Evolutionary conservation across 805 yeast species (phyloP), one percentile per base, ranked within the genome.

Genomic region (Debaryomyces castellii): DNA sequence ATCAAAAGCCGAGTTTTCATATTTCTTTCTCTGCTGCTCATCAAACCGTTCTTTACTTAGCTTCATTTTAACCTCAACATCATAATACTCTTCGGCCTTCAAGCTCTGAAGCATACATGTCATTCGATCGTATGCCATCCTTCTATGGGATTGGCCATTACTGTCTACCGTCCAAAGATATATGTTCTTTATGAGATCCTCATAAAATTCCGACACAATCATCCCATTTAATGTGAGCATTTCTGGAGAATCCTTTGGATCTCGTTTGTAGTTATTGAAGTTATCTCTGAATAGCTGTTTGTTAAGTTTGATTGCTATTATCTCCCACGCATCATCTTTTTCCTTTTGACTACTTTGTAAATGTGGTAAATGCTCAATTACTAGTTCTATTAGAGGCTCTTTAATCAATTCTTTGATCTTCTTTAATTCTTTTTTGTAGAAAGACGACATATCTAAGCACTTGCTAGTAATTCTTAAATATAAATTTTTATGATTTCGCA

Each of bases 271-370:
- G 16, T 54, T 54, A 28, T 46, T 38, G 28, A 30, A 30, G 18
- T 30, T 30, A 5, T 30, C 34, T 30, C 8, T 30, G 7, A 30
- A 30, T 6, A 30, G 34, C 2, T 30, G 34, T 11, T 51, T 59
- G 46, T 57, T 63, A 18, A 67, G 47, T 36, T 62, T 62, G 21
- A 66, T 66, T n/a, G 72, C 71, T 14, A 67, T 51, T 2, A 62
- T 48, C 50, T 66, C 72, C 72, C 72, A 67, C 0, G 53, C 43
- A 45, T 64, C 64, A 25, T 63, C 64, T 41, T 54, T 55, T 32
- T 56, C 57, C 24, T 45, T 36, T 14, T 41, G 47, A 1, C 58
- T 62, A 10, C 53, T 22, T 50, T 67, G 72, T 12, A 66, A 50
- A 51, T 67, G 71, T 7, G 72, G 72, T 21, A 67, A 52, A 23